Percentiles rank a stretch among this genome's conserved stretches.
These are phyloP conservation scores for Dioscorea zingiberensis DNA, from an alignment of 106 monocot genomes.

Conservation along the genomic window DNA sequence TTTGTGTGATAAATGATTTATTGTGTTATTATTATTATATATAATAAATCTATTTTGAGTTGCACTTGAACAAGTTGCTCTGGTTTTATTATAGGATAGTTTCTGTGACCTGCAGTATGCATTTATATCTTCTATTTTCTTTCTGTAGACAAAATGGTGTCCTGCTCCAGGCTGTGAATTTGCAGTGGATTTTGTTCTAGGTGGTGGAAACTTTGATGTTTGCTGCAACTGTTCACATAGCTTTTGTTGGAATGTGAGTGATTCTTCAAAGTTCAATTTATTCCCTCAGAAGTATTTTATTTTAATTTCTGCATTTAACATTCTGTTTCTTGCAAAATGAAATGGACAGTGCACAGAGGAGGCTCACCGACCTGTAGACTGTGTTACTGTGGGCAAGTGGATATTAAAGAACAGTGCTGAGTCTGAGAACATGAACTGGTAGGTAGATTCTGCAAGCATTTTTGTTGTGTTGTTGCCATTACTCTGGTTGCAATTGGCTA, in stretches of 20 bases:
- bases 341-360: constrained; percentile 15
- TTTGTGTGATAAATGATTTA: too few relatives aligned
- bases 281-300: too few relatives aligned
- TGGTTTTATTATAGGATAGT: too few relatives aligned
- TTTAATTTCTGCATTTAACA: too few relatives aligned
- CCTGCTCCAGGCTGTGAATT: constrained; percentile 17
- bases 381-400: constrained; percentile 14
- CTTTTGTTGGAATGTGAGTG: constrained; percentile 12
- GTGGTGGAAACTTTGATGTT: constrained; percentile 7
- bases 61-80: too few relatives aligned
- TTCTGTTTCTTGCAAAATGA: neutral
- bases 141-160: too few relatives aligned
- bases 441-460: neutral
- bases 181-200: constrained; percentile 7
- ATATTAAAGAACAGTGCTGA: constrained; percentile 18
- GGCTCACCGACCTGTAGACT: constrained; percentile 15
- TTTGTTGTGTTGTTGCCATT: neutral
- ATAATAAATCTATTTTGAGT: too few relatives aligned
- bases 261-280: too few relatives aligned
- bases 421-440: constrained; percentile 21
- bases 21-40: too few relatives aligned
- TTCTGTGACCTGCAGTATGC: too few relatives aligned
- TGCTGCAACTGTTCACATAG: constrained; percentile 8
- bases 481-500: too few relatives aligned
- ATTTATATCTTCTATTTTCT: too few relatives aligned